phyloP scores from a whole-genome alignment of 352 stramenopile species.

The Albugo laibachii region DNA sequence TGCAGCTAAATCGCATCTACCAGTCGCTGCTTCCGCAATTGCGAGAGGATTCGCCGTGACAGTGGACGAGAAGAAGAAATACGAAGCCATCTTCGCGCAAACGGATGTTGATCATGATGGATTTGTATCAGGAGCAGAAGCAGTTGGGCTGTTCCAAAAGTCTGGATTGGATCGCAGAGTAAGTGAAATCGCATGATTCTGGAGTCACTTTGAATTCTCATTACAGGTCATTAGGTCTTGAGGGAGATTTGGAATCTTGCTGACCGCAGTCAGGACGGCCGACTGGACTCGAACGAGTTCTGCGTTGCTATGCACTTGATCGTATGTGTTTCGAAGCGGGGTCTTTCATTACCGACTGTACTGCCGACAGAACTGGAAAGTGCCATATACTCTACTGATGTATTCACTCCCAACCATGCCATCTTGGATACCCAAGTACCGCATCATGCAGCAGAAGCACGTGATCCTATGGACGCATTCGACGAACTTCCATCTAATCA shows the following conservation, averaged over 20 bases:
- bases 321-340: conserved; percentile 86
- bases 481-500: too few relatives aligned
- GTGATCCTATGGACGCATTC: background rate
- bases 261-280: conserved; percentile 81
- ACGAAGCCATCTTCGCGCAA: conserved; percentile 83
- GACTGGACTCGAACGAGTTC: conserved; percentile 84
- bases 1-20: conserved; percentile 2
- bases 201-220: background rate
- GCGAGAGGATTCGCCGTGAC: conserved; percentile 57
- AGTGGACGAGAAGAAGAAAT: conserved; percentile 75
- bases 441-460: background rate
- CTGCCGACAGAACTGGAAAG: conserved; percentile 38
- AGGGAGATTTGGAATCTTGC: conserved; percentile 84
- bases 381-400: background rate
- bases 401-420: background rate
- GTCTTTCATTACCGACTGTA: conserved; percentile 40
- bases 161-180: conserved; percentile 80
- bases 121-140: conserved; percentile 79
- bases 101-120: conserved; percentile 81
- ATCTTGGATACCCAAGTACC: too few relatives aligned
- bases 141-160: conserved; percentile 86
- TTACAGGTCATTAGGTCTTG: conserved; percentile 23
- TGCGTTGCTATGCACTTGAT: conserved; percentile 94
- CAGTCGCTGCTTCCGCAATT: background rate
- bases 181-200: conserved; percentile 8